phyloP scores from a whole-genome alignment of 768 basidiomycete genomes.

The Psilocybe sp. region DNA sequence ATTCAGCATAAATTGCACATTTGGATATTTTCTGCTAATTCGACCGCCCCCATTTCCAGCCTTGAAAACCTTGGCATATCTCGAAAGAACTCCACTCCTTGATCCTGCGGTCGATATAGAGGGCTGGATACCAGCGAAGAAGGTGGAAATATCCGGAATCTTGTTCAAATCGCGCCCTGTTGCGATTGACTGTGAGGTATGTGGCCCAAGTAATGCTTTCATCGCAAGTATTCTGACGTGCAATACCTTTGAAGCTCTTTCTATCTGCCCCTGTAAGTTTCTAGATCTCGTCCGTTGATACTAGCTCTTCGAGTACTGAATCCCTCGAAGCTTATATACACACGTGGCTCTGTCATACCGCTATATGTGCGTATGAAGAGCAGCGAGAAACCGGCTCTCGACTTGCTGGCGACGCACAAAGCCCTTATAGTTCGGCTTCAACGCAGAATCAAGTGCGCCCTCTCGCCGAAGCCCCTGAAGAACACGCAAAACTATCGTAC shows the following conservation, averaged over 20 bases:
- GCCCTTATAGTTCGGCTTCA: constrained; percentile 27
- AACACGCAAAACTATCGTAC: no score
- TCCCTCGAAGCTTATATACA: constrained; percentile 33
- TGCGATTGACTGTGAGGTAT: constrained; percentile 29
- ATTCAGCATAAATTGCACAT: constrained; percentile 27
- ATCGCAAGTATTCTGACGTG: not conserved
- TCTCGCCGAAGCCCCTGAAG: no score
- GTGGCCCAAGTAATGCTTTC: constrained; percentile 12
- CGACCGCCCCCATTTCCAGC: constrained; percentile 28
- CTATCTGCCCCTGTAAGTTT: constrained; percentile 35
- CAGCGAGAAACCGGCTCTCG: constrained; percentile 29
- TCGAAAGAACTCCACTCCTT: constrained; percentile 30
- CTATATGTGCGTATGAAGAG: constrained; percentile 28
- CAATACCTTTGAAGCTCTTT: constrained; percentile 25
- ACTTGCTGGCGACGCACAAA: constrained; percentile 29
- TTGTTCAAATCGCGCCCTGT: constrained; percentile 24
- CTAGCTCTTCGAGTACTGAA: not conserved
- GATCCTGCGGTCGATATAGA: constrained; percentile 37
- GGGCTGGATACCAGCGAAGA: constrained; percentile 33
- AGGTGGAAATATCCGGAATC: constrained; percentile 26
- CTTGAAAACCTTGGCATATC: constrained; percentile 34
- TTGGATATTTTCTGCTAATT: constrained; percentile 30
- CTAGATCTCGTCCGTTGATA: not conserved
- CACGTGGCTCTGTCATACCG: constrained; percentile 37
- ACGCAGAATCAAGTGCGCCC: no score